These are phyloP conservation scores for Skeletonema potamos DNA, from an alignment of 108 stramenopile species.

Conservation along the genomic window DNA sequence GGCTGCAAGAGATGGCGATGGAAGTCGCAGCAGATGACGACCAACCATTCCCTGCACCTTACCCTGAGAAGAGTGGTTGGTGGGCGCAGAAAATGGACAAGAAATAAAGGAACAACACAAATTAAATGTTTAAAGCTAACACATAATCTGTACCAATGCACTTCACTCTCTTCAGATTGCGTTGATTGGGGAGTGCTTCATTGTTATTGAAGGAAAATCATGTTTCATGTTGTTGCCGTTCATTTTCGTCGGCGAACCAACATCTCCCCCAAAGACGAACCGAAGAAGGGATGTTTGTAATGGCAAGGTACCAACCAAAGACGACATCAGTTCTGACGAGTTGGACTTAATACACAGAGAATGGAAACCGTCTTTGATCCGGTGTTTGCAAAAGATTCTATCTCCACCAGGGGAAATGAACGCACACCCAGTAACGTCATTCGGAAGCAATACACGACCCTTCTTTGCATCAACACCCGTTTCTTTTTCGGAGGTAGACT, in stretches of 20 bases:
- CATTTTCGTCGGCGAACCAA: neutral
- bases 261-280: slow-evolving; percentile 30
- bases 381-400: slow-evolving; percentile 24
- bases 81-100: slow-evolving; percentile 21
- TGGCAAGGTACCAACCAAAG: slow-evolving; percentile 6
- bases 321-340: slow-evolving; percentile 13
- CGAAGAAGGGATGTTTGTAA: slow-evolving; percentile 18
- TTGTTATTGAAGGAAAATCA: slow-evolving; percentile 26
- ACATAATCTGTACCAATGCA: neutral
- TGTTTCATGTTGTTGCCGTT: slow-evolving; percentile 3
- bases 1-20: slow-evolving; percentile 76
- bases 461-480: slow-evolving; percentile 11
- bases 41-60: slow-evolving; percentile 83
- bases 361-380: slow-evolving; percentile 10
- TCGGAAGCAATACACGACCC: slow-evolving; percentile 17
- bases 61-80: slow-evolving; percentile 47
- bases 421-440: slow-evolving; percentile 20
- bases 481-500: neutral
- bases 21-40: slow-evolving; percentile 83
- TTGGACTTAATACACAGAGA: slow-evolving; percentile 24
- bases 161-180: neutral
- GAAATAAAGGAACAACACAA: neutral
- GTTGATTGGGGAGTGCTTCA: slow-evolving; percentile 4
- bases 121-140: slow-evolving; percentile 2
- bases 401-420: slow-evolving; percentile 33